Evolutionary conservation across 2,329 filamentous ascomycete genomes (phyloP).

Genomic region (Trichoderma pleuroti): DNA sequence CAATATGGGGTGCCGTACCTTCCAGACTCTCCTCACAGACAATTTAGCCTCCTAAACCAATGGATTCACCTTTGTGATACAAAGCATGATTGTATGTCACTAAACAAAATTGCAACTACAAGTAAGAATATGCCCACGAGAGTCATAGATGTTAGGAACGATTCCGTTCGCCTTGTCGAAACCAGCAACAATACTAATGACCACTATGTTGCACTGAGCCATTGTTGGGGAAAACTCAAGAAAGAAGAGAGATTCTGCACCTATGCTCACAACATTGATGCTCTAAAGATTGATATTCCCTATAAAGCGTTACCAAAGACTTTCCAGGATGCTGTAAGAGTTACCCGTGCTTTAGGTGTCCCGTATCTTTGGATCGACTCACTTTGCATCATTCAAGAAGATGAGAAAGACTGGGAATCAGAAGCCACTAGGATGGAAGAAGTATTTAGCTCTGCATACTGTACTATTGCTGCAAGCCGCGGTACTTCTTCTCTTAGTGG

Average conservation of each 20-base stretch:
- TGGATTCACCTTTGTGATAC: not conserved
- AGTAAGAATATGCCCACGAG: not conserved
- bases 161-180: not conserved
- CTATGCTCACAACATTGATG: not conserved
- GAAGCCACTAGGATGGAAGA: slow-evolving; percentile 16
- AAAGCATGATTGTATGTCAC: not conserved
- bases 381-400: not conserved
- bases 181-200: not conserved
- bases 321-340: not conserved
- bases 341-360: not conserved
- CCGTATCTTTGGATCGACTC: slow-evolving; percentile 4
- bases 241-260: not conserved
- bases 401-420: slow-evolving; percentile 5
- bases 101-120: not conserved
- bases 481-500: not conserved
- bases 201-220: not conserved
- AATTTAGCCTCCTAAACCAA: not conserved
- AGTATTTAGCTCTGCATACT: slow-evolving; percentile 20
- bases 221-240: not conserved
- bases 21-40: not conserved
- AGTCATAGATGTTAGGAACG: not conserved
- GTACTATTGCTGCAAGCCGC: not conserved
- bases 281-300: not conserved
- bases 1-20: not conserved
- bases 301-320: not conserved